phyloP scores from a whole-genome alignment of 73 alveolate genomes.

The Uronychia setigera region DNA sequence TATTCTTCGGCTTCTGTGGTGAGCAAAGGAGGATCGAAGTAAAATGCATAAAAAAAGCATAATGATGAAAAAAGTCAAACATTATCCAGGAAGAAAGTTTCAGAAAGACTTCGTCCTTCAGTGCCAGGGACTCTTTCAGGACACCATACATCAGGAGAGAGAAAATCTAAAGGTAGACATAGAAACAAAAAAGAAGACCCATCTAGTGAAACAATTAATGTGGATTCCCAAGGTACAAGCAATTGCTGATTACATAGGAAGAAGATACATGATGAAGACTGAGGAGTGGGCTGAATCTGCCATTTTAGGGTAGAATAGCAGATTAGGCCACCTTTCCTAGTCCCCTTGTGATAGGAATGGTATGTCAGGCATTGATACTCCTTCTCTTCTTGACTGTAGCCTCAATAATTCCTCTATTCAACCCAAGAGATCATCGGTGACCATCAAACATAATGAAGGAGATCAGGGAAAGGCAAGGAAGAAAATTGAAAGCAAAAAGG shows the following conservation, averaged over 20 bases:
- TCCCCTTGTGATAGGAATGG: not conserved
- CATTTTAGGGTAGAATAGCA: not conserved
- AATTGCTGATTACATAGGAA: not conserved
- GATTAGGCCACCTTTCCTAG: not conserved
- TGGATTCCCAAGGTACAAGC: not conserved
- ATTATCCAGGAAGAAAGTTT: not conserved
- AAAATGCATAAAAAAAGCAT: not conserved
- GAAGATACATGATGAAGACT: not conserved
- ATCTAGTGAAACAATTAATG: not conserved
- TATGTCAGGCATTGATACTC: not conserved
- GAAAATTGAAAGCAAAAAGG: not conserved
- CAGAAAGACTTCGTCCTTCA: not conserved
- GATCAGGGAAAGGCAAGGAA: not conserved
- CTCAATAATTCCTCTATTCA: not conserved
- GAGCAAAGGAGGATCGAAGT: not conserved
- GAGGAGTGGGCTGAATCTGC: not conserved
- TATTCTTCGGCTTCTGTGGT: not conserved
- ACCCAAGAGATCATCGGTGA: not conserved
- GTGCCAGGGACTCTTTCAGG: no score
- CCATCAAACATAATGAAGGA: not conserved
- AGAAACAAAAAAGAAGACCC: not conserved
- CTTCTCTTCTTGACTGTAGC: not conserved
- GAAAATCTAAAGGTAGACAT: not conserved
- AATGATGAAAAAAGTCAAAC: not conserved
- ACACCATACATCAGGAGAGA: not conserved